Conservation (phyloP, 352 stramenopile genomes). For the Phytophthora idaei region DNA sequence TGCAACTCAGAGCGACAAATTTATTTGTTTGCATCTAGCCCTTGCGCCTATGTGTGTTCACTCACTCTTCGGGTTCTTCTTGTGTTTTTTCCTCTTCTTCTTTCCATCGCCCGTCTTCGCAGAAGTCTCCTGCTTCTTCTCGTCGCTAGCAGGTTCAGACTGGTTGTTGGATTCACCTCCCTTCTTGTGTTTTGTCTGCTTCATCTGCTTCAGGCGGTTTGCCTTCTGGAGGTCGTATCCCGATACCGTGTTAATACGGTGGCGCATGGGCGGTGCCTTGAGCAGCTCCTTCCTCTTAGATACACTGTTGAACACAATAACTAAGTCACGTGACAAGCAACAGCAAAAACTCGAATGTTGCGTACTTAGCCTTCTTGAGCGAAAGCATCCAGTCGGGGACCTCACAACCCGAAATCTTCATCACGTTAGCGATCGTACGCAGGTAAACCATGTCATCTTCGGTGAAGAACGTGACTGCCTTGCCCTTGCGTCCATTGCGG, state of each 20-base stretch:
- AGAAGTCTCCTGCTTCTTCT: constrained; percentile 15
- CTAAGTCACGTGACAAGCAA: not conserved
- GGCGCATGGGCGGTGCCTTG: constrained; percentile 72
- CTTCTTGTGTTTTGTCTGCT: constrained; percentile 39
- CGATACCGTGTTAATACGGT: constrained; percentile 86
- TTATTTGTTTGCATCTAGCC: constrained; percentile 17
- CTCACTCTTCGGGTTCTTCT: constrained; percentile 34
- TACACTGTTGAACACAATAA: constrained; percentile 40
- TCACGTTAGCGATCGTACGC: constrained; percentile 97
- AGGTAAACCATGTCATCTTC: constrained; percentile 95
- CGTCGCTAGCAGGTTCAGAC: constrained; percentile 5
- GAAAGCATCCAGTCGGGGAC: constrained; percentile 98
- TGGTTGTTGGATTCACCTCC: constrained; percentile 10
- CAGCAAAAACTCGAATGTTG: constrained; percentile 4
- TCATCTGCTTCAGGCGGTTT: constrained; percentile 68
- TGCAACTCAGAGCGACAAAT: not conserved
- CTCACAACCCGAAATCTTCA: constrained; percentile 97
- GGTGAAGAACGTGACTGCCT: constrained; percentile 98
- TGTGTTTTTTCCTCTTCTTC: constrained; percentile 35
- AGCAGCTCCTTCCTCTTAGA: constrained; percentile 82
- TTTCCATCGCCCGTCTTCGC: constrained; percentile 6
- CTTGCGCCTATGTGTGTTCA: constrained; percentile 8
- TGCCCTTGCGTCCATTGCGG: constrained; percentile 91
- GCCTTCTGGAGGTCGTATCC: constrained; percentile 89
- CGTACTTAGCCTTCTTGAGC: constrained; percentile 92